These are phyloP conservation scores for Hyaloscypha finlandica DNA, from an alignment of 495 filamentous ascomycete species.

Conservation along the genomic window DNA sequence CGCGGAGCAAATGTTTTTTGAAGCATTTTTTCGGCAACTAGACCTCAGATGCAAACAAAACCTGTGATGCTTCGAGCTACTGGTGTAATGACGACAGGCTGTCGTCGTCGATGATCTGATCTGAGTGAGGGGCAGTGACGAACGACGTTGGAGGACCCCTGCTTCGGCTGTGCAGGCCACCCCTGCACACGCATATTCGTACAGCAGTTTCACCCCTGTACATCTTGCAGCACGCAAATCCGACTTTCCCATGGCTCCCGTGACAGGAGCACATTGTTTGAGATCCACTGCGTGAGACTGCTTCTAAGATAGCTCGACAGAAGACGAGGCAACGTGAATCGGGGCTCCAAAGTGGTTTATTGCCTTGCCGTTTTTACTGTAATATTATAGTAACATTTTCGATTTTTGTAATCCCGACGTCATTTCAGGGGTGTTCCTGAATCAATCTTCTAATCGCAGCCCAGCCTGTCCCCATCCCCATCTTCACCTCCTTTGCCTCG, in stretches of 20 bases:
- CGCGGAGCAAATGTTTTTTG: background rate
- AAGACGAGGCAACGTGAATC: background rate
- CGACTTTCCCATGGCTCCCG: background rate
- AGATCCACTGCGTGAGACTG: background rate
- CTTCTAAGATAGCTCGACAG: background rate
- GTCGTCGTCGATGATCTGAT: background rate
- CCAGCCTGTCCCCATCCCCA: background rate
- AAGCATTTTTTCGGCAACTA: background rate
- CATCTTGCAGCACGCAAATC: background rate
- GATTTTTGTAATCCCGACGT: background rate
- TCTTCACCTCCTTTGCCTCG: too few species aligned
- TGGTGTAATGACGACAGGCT: background rate
- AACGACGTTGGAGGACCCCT: background rate
- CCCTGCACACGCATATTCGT: background rate
- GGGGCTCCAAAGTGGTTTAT: background rate
- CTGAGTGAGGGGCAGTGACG: background rate
- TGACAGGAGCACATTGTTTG: background rate
- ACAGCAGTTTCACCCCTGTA: background rate
- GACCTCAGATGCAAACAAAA: background rate
- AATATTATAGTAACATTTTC: background rate
- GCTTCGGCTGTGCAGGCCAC: background rate
- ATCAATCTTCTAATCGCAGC: background rate
- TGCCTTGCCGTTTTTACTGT: background rate
- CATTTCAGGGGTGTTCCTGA: background rate
- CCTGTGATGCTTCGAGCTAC: background rate